Evolutionary conservation across 148 eudicot species (phyloP).

Genomic region (Silene latifolia): DNA sequence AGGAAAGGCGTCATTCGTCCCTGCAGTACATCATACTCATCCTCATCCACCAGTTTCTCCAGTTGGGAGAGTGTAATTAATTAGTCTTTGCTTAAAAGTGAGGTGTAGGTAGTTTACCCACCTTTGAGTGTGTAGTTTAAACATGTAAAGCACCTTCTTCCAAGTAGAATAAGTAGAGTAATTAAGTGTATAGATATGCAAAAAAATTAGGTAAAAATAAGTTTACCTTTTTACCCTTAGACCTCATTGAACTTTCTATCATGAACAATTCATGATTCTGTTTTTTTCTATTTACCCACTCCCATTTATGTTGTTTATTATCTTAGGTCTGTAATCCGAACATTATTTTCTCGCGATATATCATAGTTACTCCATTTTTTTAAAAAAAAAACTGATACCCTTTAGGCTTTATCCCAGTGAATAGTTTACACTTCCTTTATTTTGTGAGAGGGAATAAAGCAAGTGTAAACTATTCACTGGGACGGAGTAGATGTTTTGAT

Average conservation of each 20-base stretch:
- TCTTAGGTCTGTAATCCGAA: too few species aligned
- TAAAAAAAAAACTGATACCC: too few species aligned
- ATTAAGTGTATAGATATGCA: not conserved
- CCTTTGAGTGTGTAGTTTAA: not conserved
- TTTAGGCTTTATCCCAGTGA: too few species aligned
- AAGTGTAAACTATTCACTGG: too few species aligned
- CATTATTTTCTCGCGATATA: too few species aligned
- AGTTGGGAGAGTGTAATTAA: constrained; percentile 59
- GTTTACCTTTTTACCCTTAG: not conserved
- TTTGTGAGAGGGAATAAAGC: too few species aligned
- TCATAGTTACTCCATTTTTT: too few species aligned
- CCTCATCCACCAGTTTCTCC: constrained; percentile 70
- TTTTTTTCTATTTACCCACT: not conserved
- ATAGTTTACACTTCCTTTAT: too few species aligned
- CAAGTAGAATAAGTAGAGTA: not conserved
- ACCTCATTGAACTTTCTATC: not conserved
- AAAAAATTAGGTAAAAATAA: not conserved
- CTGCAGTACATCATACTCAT: constrained; percentile 27
- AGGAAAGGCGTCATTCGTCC: constrained; percentile 20
- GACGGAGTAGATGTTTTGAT: too few species aligned
- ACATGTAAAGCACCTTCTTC: not conserved
- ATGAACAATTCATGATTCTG: not conserved
- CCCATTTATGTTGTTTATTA: too few species aligned
- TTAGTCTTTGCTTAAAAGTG: not conserved
- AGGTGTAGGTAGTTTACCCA: not conserved